Evolutionary conservation across 495 filamentous ascomycete genomes (phyloP).

Genomic region (Penicillium odoratum): DNA sequence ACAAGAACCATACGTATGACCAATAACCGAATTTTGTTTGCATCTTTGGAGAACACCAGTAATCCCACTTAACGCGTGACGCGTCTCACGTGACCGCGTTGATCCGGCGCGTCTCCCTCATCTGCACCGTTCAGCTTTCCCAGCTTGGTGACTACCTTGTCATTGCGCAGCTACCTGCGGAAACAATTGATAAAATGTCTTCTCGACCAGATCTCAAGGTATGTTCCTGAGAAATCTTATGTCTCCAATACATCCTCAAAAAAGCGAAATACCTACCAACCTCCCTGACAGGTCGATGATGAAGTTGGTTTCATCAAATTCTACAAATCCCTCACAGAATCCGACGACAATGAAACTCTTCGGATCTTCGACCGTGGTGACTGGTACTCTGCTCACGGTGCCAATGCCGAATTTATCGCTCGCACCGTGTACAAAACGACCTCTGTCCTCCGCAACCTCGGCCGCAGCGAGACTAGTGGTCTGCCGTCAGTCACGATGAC

Average conservation of each 20-base stretch:
- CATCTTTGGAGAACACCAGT: background rate
- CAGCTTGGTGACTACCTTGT: background rate
- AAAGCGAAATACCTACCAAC: background rate
- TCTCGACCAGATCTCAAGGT: conserved; percentile 91
- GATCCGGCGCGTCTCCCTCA: conserved; percentile 23
- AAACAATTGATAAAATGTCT: conserved; percentile 61
- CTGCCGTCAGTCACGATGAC: conserved; percentile 93
- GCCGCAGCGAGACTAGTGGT: conserved; percentile 75
- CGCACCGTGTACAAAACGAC: conserved; percentile 96
- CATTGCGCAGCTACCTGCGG: conserved; percentile 9
- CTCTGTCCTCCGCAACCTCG: conserved; percentile 87
- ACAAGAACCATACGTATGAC: background rate
- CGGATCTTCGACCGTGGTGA: conserved; percentile 94
- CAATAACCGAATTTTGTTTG: background rate
- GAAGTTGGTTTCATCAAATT: conserved; percentile 94
- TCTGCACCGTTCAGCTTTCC: conserved; percentile 4
- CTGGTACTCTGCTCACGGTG: conserved; percentile 91
- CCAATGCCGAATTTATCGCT: conserved; percentile 92
- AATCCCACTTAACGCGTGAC: conserved; percentile 34
- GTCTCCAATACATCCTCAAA: background rate
- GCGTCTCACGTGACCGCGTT: conserved; percentile 43
- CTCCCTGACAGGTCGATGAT: conserved; percentile 75
- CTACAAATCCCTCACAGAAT: conserved; percentile 74
- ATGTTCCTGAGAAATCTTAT: conserved; percentile 4
- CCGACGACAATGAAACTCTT: conserved; percentile 62